A percentile compares a stretch with the other conserved stretches of the same genome.
Evolutionary conservation across 768 basidiomycete species (phyloP).

Genomic region (Pleurotus tuber-regium): DNA sequence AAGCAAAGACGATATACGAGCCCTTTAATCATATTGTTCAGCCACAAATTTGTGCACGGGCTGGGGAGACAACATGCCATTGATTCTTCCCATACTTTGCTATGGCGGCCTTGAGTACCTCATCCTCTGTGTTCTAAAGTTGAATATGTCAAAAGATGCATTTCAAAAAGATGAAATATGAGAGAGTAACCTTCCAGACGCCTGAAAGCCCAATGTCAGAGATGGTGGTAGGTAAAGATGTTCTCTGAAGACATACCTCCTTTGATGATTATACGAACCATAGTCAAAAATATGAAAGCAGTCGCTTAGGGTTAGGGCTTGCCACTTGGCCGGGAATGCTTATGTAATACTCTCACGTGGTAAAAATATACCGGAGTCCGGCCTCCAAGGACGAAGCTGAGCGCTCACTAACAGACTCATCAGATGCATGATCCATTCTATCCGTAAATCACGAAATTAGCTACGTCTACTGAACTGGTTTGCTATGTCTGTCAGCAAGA

Average conservation of each 20-base stretch:
- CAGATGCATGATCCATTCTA: too few species aligned
- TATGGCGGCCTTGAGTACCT: slow-evolving; percentile 98
- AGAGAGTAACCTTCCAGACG: slow-evolving; percentile 73
- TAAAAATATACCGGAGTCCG: neutral
- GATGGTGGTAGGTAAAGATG: too few species aligned
- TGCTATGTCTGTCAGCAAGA: too few species aligned
- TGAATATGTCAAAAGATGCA: slow-evolving; percentile 15
- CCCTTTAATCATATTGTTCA: slow-evolving; percentile 49
- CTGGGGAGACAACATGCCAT: slow-evolving; percentile 49
- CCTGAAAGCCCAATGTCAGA: slow-evolving; percentile 34
- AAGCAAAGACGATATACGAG: slow-evolving; percentile 94
- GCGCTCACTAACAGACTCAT: neutral
- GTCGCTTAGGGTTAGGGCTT: slow-evolving; percentile 3
- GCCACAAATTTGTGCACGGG: slow-evolving; percentile 3
- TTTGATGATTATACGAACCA: slow-evolving; percentile 92
- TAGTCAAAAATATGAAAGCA: slow-evolving; percentile 23
- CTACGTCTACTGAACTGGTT: too few species aligned
- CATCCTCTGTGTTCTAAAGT: slow-evolving; percentile 88
- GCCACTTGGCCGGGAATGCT: neutral
- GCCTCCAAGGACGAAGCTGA: slow-evolving; percentile 1
- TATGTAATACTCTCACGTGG: neutral
- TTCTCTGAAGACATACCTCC: slow-evolving; percentile 56
- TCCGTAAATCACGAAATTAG: too few species aligned
- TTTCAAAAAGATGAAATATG: neutral
- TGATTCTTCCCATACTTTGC: slow-evolving; percentile 97